A percentile compares a stretch with the other conserved stretches of the same genome.
Conservation (phyloP, 768 basidiomycete species). For the Mycena vitilis region DNA sequence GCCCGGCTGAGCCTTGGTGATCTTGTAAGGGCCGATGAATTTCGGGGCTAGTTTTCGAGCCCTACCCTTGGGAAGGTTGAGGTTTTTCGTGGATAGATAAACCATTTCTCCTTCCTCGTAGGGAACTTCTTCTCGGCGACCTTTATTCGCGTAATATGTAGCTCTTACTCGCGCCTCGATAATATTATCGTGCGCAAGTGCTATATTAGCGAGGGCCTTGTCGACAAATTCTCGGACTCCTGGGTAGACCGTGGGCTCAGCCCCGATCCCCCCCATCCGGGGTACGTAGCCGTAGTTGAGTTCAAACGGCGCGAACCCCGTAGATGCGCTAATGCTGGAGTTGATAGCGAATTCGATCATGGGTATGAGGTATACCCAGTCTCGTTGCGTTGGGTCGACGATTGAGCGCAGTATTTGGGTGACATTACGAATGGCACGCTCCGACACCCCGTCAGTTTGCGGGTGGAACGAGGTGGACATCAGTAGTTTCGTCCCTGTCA, state of each 20-base stretch:
- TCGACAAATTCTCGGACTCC: slow-evolving; percentile 21
- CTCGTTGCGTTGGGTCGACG: slow-evolving; percentile 34
- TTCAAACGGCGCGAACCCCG: slow-evolving; percentile 48
- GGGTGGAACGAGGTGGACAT: slow-evolving; percentile 33
- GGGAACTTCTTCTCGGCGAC: too few relatives aligned
- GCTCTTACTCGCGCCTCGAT: too few relatives aligned
- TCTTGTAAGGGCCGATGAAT: slow-evolving; percentile 52
- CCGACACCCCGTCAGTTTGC: slow-evolving; percentile 51
- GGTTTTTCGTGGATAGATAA: too few relatives aligned
- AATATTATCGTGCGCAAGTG: too few relatives aligned
- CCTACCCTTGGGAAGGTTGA: too few relatives aligned
- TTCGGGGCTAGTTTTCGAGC: slow-evolving; percentile 12
- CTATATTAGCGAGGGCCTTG: too few relatives aligned
- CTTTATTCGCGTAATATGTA: too few relatives aligned
- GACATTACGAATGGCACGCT: slow-evolving; percentile 21
- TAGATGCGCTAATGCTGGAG: slow-evolving; percentile 38
- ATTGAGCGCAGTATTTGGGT: too few relatives aligned
- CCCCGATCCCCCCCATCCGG: background rate
- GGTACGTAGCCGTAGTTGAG: slow-evolving; percentile 39
- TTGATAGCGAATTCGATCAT: slow-evolving; percentile 29
- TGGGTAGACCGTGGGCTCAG: slow-evolving; percentile 29
- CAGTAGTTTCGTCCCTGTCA: too few relatives aligned
- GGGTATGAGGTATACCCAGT: slow-evolving; percentile 47
- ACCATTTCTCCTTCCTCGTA: too few relatives aligned
- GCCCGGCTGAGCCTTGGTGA: slow-evolving; percentile 34